Percentiles rank a stretch among this genome's conserved stretches.
Evolutionary conservation across 805 yeast species (phyloP).

Genomic region (Myxozyma udenii): DNA sequence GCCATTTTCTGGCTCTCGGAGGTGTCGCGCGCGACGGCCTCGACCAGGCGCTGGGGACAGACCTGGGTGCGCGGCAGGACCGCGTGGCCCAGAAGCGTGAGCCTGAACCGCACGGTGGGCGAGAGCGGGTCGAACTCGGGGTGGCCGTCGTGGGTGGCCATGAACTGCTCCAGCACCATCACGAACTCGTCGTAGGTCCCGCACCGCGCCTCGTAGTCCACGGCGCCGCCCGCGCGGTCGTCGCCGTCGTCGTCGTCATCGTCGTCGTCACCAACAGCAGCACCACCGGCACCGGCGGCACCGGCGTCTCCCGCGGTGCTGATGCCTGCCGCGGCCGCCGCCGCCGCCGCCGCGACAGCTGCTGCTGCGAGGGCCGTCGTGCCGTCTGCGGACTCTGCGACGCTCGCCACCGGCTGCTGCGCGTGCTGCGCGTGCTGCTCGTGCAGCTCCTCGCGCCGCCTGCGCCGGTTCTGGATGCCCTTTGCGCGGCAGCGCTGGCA

Average conservation of each 20-base stretch:
- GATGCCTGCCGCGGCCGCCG: conserved; percentile 1
- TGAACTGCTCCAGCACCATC: conserved; percentile 8
- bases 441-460: conserved; percentile 17
- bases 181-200: conserved; percentile 15
- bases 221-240: conserved; percentile 1
- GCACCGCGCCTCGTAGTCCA: conserved; percentile 21
- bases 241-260: conserved; percentile 22
- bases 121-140: conserved; percentile 18
- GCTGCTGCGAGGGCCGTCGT: conserved; percentile 5
- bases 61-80: conserved; percentile 21
- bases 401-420: no score
- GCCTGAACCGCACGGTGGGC: conserved; percentile 20
- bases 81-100: conserved; percentile 15
- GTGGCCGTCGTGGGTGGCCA: conserved; percentile 23
- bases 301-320: not conserved
- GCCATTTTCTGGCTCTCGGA: conserved; percentile 27
- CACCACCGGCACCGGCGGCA: not conserved
- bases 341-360: not conserved
- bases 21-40: conserved; percentile 27
- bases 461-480: conserved; percentile 24
- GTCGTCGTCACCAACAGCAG: not conserved
- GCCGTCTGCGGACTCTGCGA: not conserved
- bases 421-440: conserved; percentile 7
- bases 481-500: conserved; percentile 27
- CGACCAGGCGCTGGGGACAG: conserved; percentile 29